These are phyloP conservation scores for Turritis glabra DNA, from an alignment of 345 rosid genomes.

Conservation along the genomic window DNA sequence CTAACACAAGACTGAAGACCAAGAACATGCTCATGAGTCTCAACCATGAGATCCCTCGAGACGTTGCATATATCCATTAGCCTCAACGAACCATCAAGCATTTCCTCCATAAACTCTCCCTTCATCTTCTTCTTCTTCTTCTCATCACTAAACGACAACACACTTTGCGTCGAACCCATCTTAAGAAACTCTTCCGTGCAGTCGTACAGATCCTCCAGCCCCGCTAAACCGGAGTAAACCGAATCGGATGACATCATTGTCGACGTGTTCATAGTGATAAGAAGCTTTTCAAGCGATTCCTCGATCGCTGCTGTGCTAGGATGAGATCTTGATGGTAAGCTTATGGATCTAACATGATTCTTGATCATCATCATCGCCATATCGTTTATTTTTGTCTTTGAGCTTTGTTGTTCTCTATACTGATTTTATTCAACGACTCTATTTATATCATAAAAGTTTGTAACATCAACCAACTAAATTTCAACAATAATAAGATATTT, in stretches of 20 bases:
- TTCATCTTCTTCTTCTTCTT: conserved; percentile 17
- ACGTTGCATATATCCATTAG: conserved; percentile 60
- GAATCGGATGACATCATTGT: conserved; percentile 43
- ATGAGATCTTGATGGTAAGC: conserved; percentile 80
- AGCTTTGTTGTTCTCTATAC: conserved; percentile 27
- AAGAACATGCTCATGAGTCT: conserved; percentile 54
- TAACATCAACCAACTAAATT: conserved; percentile 27
- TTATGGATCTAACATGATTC: conserved; percentile 57
- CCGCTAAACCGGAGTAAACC: conserved; percentile 41
- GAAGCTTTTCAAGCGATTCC: conserved; percentile 55
- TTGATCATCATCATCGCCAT: conserved; percentile 44
- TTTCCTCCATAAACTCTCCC: conserved; percentile 47
- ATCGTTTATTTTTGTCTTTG: not conserved
- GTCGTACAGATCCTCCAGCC: conserved; percentile 48
- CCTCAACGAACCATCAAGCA: conserved; percentile 63
- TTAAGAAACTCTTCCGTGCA: conserved; percentile 60
- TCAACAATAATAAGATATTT: conserved; percentile 19
- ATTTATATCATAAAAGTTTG: conserved; percentile 22
- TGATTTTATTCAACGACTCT: conserved; percentile 15
- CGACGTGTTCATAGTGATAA: conserved; percentile 38
- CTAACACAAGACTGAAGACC: conserved; percentile 53
- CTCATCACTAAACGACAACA: conserved; percentile 21
- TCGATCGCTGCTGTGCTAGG: conserved; percentile 55
- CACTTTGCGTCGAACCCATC: conserved; percentile 56
- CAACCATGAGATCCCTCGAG: conserved; percentile 55